These are phyloP conservation scores for Penicillium sp. DNA, from an alignment of 2,329 filamentous ascomycete species.

Conservation along the genomic window DNA sequence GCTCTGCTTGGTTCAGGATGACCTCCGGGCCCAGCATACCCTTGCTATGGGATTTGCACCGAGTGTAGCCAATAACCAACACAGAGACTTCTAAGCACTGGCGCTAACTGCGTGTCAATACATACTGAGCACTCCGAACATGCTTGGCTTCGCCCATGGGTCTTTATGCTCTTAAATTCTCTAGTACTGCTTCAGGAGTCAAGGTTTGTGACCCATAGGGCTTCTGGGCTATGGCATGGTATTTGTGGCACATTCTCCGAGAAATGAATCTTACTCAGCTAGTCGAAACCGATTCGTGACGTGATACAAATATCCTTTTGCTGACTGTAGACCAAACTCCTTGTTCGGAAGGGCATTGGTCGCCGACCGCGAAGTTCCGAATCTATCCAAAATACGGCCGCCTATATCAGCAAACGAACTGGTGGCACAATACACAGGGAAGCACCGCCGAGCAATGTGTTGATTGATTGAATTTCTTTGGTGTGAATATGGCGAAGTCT, in stretches of 20 bases:
- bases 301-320: background rate
- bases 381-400: background rate
- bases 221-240: background rate
- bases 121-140: background rate
- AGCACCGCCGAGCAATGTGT: background rate
- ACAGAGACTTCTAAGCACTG: background rate
- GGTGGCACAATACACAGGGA: background rate
- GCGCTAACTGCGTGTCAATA: background rate
- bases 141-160: background rate
- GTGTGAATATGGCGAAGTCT: too few species aligned
- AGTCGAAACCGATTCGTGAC: background rate
- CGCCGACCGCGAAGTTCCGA: background rate
- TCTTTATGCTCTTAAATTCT: background rate
- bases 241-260: background rate
- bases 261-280: background rate
- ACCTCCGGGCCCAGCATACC: background rate
- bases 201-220: background rate
- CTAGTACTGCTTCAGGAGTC: background rate
- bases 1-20: background rate
- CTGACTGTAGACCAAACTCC: background rate
- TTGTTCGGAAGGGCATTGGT: background rate
- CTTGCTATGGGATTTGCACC: background rate
- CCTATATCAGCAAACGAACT: background rate
- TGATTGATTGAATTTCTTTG: background rate
- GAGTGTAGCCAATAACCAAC: background rate